phyloP scores from a whole-genome alignment of 352 stramenopile genomes.

The Ophiocytium majus region DNA sequence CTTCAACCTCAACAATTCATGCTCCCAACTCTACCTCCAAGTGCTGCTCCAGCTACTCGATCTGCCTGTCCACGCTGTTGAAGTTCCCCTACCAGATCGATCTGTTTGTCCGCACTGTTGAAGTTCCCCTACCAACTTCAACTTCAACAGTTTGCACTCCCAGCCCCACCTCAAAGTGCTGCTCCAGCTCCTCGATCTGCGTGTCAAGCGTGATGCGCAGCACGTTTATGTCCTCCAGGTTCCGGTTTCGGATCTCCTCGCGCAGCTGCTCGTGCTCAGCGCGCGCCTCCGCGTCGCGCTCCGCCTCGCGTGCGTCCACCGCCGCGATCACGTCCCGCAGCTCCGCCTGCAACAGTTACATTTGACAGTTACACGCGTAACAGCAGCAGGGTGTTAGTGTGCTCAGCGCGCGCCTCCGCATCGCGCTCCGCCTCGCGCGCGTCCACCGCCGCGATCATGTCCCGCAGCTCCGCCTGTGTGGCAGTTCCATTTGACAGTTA shows the following conservation, averaged over 20 bases:
- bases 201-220: conserved; percentile 84
- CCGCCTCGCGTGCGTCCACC: conserved; percentile 64
- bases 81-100: no score
- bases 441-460: conserved; percentile 78
- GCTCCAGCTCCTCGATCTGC: conserved; percentile 86
- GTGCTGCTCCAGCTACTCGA: conserved; percentile 87
- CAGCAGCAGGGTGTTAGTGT: no score
- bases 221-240: conserved; percentile 89
- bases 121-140: no score
- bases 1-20: no score
- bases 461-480: conserved; percentile 70
- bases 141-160: no score
- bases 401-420: no score
- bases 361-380: no score
- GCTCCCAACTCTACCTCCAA: no score
- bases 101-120: no score
- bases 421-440: no score
- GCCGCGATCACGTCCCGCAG: conserved; percentile 76
- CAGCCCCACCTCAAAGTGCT: conserved; percentile 77
- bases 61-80: conserved; percentile 83
- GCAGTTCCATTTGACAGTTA: no score
- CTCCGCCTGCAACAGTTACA: no score
- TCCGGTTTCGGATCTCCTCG: conserved; percentile 85
- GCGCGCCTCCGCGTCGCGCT: conserved; percentile 58
- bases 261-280: conserved; percentile 74